Evolutionary conservation across 2,329 filamentous ascomycete species (phyloP).

Genomic region (Clarireedia homoeocarpa): DNA sequence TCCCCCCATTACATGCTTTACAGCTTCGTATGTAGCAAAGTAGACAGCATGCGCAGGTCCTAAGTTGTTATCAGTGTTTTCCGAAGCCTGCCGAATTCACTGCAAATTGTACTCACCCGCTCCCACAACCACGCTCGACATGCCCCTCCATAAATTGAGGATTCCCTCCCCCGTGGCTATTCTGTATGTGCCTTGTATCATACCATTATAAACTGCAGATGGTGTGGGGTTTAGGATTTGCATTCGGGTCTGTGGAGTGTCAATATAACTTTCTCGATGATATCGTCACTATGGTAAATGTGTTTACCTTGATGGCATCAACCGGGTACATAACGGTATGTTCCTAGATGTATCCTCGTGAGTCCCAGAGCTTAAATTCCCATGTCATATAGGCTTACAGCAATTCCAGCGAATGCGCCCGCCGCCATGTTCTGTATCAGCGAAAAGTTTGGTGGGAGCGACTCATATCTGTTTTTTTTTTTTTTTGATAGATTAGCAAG

Average conservation of each 20-base stretch:
- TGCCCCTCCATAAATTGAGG: conserved; percentile 87
- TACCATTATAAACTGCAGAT: conserved; percentile 75
- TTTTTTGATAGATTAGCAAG: conserved; percentile 18
- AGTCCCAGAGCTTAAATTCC: conserved; percentile 12
- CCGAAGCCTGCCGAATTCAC: not conserved
- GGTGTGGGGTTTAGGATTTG: conserved; percentile 84
- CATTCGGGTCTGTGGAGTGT: conserved; percentile 73
- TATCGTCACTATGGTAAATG: not conserved
- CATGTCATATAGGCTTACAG: conserved; percentile 18
- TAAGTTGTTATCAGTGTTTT: conserved; percentile 34
- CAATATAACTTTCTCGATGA: conserved; percentile 11
- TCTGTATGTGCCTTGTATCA: conserved; percentile 85
- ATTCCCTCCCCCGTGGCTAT: conserved; percentile 88
- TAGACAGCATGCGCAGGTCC: conserved; percentile 96
- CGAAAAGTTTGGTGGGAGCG: conserved; percentile 88
- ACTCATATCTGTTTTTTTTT: conserved; percentile 80
- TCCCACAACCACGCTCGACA: conserved; percentile 92
- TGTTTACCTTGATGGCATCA: conserved; percentile 83
- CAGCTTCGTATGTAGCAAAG: conserved; percentile 94
- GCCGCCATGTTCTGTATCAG: conserved; percentile 91
- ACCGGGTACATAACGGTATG: conserved; percentile 99
- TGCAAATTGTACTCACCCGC: conserved; percentile 56
- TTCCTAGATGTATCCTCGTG: conserved; percentile 50
- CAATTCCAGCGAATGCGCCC: conserved; percentile 79
- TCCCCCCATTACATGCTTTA: conserved; percentile 92